These are phyloP conservation scores for Trametes gibbosa DNA, from an alignment of 768 basidiomycete species.

Conservation along the genomic window DNA sequence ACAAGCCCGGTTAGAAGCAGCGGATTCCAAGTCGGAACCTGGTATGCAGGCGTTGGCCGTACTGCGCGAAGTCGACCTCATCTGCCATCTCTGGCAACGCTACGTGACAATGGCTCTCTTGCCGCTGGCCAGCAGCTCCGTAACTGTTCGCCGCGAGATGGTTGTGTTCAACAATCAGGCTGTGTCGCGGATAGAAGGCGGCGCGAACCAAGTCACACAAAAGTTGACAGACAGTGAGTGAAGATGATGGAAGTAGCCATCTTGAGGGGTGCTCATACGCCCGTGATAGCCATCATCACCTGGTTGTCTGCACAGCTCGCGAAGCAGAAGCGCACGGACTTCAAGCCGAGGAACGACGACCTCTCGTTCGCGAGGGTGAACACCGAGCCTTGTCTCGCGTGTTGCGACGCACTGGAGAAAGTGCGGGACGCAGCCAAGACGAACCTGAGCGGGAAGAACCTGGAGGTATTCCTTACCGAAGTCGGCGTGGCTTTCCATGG, in stretches of 20 bases:
- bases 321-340: conserved; percentile 95
- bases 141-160: conserved; percentile 91
- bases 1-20: conserved; percentile 63
- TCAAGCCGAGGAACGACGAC: conserved; percentile 96
- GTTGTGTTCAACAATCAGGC: conserved; percentile 87
- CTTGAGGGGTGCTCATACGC: background rate
- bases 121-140: conserved; percentile 80
- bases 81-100: conserved; percentile 96
- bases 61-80: conserved; percentile 73
- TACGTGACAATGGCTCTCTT: conserved; percentile 90
- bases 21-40: conserved; percentile 79
- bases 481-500: conserved; percentile 93
- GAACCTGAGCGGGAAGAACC: conserved; percentile 87
- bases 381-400: conserved; percentile 87
- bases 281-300: conserved; percentile 55
- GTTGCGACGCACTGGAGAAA: conserved; percentile 82
- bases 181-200: conserved; percentile 80
- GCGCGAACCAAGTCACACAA: conserved; percentile 76
- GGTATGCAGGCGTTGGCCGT: conserved; percentile 64
- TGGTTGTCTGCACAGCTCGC: conserved; percentile 76
- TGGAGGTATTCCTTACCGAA: conserved; percentile 89
- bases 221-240: conserved; percentile 75
- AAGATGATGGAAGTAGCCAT: background rate
- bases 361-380: conserved; percentile 91
- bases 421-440: conserved; percentile 73